A percentile compares a stretch with the other conserved stretches of the same genome.
phyloP scores from a whole-genome alignment of 306 rosid species.

The Hippophae tibetana region DNA sequence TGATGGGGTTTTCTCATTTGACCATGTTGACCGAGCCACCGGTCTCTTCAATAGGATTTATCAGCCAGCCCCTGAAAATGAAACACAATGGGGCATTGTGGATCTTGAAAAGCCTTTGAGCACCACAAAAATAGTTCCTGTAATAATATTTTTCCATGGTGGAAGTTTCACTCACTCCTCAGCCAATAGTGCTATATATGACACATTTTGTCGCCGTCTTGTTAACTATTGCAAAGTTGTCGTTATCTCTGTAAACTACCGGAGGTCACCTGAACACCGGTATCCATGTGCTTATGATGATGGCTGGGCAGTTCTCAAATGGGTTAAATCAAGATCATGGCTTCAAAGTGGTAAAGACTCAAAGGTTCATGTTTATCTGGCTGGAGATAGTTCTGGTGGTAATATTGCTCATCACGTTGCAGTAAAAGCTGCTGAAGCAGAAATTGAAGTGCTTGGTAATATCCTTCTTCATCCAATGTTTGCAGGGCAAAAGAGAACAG shows the following conservation, averaged over 20 bases:
- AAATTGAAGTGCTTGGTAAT: conserved; percentile 64
- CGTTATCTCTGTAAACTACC: conserved; percentile 77
- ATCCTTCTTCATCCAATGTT: conserved; percentile 88
- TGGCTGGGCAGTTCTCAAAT: conserved; percentile 69
- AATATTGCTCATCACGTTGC: conserved; percentile 82
- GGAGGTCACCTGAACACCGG: conserved; percentile 70
- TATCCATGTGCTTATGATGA: conserved; percentile 81
- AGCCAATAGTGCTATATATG: conserved; percentile 80
- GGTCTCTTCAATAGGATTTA: conserved; percentile 66
- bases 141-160: conserved; percentile 77
- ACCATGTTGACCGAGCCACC: conserved; percentile 58
- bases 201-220: conserved; percentile 78
- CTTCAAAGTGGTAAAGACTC: conserved; percentile 74
- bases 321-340: conserved; percentile 78
- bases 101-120: conserved; percentile 65
- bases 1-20: conserved; percentile 81
- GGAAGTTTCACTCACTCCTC: conserved; percentile 93
- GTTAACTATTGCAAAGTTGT: conserved; percentile 54
- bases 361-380: conserved; percentile 62
- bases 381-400: conserved; percentile 89
- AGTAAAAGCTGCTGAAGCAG: conserved; percentile 49
- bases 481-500: conserved; percentile 57
- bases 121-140: conserved; percentile 53
- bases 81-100: conserved; percentile 31
- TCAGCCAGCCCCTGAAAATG: conserved; percentile 40